Percentiles rank a stretch among this genome's conserved stretches.
phyloP scores from a whole-genome alignment of 495 filamentous ascomycete genomes.

The Stereocaulon alpinum region DNA sequence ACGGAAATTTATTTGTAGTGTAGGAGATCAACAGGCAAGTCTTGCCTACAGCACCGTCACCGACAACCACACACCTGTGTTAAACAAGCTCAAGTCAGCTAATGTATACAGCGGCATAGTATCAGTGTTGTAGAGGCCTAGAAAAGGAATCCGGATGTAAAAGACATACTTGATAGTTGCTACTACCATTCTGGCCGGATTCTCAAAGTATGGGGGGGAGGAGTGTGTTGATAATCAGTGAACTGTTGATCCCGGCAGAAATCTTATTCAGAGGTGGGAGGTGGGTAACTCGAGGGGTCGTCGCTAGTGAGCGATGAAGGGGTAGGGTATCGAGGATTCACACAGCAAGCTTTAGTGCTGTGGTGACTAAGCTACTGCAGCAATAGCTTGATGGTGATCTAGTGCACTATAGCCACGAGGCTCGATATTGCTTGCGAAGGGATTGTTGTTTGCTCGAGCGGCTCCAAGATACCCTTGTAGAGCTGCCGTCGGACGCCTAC shows the following conservation, averaged over 20 bases:
- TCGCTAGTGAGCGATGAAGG: not conserved
- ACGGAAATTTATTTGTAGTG: slow-evolving; percentile 99
- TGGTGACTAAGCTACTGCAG: not conserved
- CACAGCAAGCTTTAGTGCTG: not conserved
- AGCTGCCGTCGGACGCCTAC: slow-evolving; percentile 9
- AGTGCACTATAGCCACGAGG: not conserved
- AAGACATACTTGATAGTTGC: slow-evolving; percentile 71
- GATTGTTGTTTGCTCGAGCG: not conserved
- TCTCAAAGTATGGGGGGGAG: not conserved
- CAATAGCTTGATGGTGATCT: not conserved
- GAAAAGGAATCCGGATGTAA: not conserved
- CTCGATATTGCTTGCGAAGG: not conserved
- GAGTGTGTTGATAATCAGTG: not conserved
- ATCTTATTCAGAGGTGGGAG: not conserved
- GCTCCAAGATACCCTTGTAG: slow-evolving; percentile 4
- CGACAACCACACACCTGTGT: slow-evolving; percentile 89
- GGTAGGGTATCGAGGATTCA: not conserved
- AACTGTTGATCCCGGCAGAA: not conserved
- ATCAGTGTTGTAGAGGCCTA: not conserved
- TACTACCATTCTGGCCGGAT: slow-evolving; percentile 54
- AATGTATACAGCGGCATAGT: not conserved
- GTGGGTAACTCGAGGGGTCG: not conserved
- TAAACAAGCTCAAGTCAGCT: slow-evolving; percentile 4
- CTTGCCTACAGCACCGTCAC: slow-evolving; percentile 98
- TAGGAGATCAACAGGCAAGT: slow-evolving; percentile 98